phyloP scores from a whole-genome alignment of 192 early-diverging fungal species.

The Coemansia sp. region DNA sequence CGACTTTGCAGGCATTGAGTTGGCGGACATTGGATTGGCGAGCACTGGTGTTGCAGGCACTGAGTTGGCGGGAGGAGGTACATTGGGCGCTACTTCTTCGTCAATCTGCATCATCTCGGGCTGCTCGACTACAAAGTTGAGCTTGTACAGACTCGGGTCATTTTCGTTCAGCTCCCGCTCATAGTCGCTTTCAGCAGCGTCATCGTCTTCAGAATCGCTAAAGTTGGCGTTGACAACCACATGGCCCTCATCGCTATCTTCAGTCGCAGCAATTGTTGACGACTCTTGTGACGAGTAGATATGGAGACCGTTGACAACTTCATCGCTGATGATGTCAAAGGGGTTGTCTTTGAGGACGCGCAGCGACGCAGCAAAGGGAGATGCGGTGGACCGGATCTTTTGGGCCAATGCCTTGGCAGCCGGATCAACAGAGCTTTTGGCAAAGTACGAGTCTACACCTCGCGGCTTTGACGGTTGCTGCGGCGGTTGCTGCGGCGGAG shows the following conservation, averaged over 20 bases:
- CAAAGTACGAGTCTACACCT: conserved; percentile 17
- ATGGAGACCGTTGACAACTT: neutral
- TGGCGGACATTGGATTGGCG: conserved; percentile 4
- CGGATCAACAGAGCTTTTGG: conserved; percentile 2
- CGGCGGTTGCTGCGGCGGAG: conserved; percentile 1
- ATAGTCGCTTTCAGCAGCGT: conserved; percentile 8
- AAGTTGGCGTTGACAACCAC: conserved; percentile 18
- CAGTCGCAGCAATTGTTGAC: neutral
- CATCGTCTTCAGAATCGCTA: conserved; percentile 19
- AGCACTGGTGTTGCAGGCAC: conserved; percentile 8
- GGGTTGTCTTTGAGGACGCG: conserved; percentile 28
- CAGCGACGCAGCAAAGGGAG: conserved; percentile 40
- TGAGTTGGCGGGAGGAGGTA: neutral
- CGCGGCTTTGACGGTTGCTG: conserved; percentile 5
- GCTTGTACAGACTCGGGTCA: conserved; percentile 44
- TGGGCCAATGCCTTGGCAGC: conserved; percentile 2
- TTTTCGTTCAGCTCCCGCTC: conserved; percentile 32
- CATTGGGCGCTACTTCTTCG: neutral
- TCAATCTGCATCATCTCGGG: conserved; percentile 28
- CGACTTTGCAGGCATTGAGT: neutral
- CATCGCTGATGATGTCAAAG: conserved; percentile 41
- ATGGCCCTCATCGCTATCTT: neutral
- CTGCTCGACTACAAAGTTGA: neutral
- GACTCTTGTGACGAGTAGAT: conserved; percentile 3
- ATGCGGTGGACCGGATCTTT: neutral